Percentiles rank a stretch among this genome's conserved stretches.
Conservation (phyloP, 768 basidiomycete species). For the Mycena filopes region DNA sequence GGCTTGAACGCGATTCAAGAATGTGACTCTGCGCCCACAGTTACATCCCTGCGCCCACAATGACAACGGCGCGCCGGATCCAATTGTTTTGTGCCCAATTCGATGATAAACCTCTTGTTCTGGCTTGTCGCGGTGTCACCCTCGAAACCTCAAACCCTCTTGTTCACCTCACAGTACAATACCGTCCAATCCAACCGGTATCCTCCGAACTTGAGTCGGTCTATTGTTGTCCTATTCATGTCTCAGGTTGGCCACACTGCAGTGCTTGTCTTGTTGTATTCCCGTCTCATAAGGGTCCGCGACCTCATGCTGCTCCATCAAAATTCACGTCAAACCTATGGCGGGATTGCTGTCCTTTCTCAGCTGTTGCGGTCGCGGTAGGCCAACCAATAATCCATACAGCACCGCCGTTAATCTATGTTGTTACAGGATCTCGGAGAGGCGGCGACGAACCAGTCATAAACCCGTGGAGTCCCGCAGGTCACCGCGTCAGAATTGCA, state of each 20-base stretch:
- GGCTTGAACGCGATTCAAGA: neutral
- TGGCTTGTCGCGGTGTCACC: neutral
- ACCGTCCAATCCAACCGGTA: too few species aligned
- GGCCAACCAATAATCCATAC: neutral
- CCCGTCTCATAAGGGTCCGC: neutral
- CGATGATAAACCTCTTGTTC: neutral
- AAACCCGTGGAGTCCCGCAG: neutral
- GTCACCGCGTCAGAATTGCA: neutral
- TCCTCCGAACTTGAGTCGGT: too few species aligned
- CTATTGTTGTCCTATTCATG: slow-evolving; percentile 1
- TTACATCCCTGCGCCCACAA: slow-evolving; percentile 7
- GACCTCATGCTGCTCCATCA: neutral
- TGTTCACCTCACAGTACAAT: neutral
- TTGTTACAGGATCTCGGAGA: neutral
- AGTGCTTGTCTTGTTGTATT: slow-evolving; percentile 1
- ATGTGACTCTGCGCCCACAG: slow-evolving; percentile 2
- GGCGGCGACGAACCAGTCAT: neutral
- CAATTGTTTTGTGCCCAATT: neutral
- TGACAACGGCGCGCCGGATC: neutral
- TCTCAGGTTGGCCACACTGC: slow-evolving; percentile 12
- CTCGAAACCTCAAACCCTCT: neutral
- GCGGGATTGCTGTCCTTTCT: neutral
- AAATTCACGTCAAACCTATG: neutral
- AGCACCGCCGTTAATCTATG: neutral
- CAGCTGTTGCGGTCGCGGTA: neutral